Percentiles rank a stretch among this genome's conserved stretches.
These are phyloP conservation scores for Phytophthora cajani DNA, from an alignment of 352 stramenopile species.

Conservation along the genomic window DNA sequence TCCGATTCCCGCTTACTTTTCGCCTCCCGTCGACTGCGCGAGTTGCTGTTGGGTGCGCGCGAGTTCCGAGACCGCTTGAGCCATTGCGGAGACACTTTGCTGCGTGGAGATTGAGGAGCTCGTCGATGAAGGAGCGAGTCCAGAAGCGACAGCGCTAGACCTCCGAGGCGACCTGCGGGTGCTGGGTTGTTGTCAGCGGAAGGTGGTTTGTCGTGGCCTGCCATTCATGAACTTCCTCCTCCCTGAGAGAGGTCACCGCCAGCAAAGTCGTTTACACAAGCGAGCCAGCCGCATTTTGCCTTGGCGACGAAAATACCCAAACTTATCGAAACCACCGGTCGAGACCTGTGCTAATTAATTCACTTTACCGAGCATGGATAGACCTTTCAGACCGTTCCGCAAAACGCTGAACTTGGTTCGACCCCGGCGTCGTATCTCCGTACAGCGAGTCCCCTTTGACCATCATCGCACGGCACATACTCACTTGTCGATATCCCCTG, in stretches of 20 bases:
- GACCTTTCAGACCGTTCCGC: no score
- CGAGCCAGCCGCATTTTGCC: neutral
- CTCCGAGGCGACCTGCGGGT: slow-evolving; percentile 13
- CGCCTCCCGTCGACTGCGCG: slow-evolving; percentile 12
- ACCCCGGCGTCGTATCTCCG: slow-evolving; percentile 3
- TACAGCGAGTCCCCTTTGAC: slow-evolving; percentile 8
- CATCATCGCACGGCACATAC: slow-evolving; percentile 23
- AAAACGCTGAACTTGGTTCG: neutral
- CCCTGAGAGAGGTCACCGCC: neutral
- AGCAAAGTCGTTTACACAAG: neutral
- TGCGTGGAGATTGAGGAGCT: slow-evolving; percentile 5
- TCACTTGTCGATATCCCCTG: neutral
- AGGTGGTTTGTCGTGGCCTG: slow-evolving; percentile 15
- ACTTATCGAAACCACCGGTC: slow-evolving; percentile 6
- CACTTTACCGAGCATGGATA: no score
- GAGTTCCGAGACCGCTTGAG: slow-evolving; percentile 17
- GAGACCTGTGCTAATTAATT: neutral
- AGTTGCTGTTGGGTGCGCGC: slow-evolving; percentile 1
- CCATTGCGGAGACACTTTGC: slow-evolving; percentile 18
- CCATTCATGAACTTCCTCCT: slow-evolving; percentile 15
- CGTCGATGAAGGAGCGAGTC: slow-evolving; percentile 23
- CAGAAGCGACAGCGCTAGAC: slow-evolving; percentile 20
- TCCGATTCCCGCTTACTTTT: slow-evolving; percentile 21
- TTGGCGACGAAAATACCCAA: slow-evolving; percentile 4
- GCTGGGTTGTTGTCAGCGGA: slow-evolving; percentile 8